A percentile compares a stretch with the other conserved stretches of the same genome.
These are phyloP conservation scores for Aegilops speltoides DNA, from an alignment of 176 grass and related monocot genomes.

Conservation along the genomic window DNA sequence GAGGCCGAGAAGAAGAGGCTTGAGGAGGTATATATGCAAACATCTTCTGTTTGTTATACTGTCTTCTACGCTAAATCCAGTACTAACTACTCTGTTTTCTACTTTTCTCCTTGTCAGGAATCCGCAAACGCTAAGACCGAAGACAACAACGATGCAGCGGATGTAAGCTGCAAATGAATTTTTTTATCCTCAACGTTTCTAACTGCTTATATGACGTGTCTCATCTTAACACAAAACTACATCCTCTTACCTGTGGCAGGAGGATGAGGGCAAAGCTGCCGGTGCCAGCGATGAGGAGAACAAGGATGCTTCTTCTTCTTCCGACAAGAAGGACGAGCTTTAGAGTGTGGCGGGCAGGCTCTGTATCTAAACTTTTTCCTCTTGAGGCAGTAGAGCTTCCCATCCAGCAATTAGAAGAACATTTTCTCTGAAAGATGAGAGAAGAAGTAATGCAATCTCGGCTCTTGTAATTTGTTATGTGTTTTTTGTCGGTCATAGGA, in stretches of 20 bases:
- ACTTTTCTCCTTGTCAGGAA: constrained; percentile 27
- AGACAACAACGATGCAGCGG: neutral
- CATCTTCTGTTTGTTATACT: neutral
- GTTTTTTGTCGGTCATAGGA: neutral
- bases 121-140: constrained; percentile 26
- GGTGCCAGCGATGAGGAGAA: neutral
- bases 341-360: neutral
- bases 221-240: neutral
- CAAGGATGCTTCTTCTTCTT: neutral
- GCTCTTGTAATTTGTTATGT: neutral
- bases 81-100: constrained; percentile 2
- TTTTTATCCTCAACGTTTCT: neutral
- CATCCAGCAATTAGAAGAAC: neutral
- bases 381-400: neutral
- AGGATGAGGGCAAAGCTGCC: constrained; percentile 23
- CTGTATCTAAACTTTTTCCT: neutral
- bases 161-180: constrained; percentile 24
- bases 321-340: constrained; percentile 52
- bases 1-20: constrained; percentile 71
- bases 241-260: constrained; percentile 23
- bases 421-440: neutral
- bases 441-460: neutral
- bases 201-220: neutral
- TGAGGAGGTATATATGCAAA: constrained; percentile 49
- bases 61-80: neutral